Conservation (phyloP, 2,329 filamentous ascomycete genomes). For the Beauveria rudraprayagi region DNA sequence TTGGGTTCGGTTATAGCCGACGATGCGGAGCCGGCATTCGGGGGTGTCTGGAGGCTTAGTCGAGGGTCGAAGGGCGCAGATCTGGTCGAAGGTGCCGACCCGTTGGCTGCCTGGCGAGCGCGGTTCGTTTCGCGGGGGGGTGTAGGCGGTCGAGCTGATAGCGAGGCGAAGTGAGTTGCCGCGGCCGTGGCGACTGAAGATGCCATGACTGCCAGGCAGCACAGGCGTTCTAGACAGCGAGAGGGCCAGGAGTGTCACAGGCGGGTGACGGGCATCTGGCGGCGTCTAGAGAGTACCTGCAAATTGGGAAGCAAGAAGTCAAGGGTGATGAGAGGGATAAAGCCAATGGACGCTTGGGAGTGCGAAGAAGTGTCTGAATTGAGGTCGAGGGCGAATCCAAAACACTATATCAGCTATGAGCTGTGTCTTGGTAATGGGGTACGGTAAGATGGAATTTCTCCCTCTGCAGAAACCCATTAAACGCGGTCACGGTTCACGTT, state of each 20-base stretch:
- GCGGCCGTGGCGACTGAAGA: slow-evolving; percentile 30
- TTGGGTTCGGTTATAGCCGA: slow-evolving; percentile 34
- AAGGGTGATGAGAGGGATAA: background rate
- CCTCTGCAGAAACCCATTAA: slow-evolving; percentile 10
- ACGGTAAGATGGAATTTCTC: slow-evolving; percentile 7
- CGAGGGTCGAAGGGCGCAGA: slow-evolving; percentile 31
- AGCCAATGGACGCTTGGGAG: background rate
- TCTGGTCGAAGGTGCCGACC: slow-evolving; percentile 25
- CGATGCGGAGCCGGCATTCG: slow-evolving; percentile 37
- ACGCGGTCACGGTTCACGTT: slow-evolving; percentile 16
- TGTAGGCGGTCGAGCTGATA: slow-evolving; percentile 56
- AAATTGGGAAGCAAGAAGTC: background rate
- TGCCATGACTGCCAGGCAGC: slow-evolving; percentile 34
- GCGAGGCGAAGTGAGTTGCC: slow-evolving; percentile 37
- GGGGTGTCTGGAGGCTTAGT: slow-evolving; percentile 43
- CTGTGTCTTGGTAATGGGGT: background rate
- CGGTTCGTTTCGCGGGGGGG: slow-evolving; percentile 50
- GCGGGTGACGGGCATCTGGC: background rate
- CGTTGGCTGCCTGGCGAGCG: slow-evolving; percentile 28
- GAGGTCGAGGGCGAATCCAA: background rate
- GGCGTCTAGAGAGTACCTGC: background rate
- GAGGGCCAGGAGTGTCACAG: slow-evolving; percentile 10
- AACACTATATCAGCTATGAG: background rate
- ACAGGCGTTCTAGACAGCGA: slow-evolving; percentile 31
- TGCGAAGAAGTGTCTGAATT: background rate